These are phyloP conservation scores for Nymphaea colorata DNA, from an alignment of 164 flowering plant genomes.

Conservation along the genomic window DNA sequence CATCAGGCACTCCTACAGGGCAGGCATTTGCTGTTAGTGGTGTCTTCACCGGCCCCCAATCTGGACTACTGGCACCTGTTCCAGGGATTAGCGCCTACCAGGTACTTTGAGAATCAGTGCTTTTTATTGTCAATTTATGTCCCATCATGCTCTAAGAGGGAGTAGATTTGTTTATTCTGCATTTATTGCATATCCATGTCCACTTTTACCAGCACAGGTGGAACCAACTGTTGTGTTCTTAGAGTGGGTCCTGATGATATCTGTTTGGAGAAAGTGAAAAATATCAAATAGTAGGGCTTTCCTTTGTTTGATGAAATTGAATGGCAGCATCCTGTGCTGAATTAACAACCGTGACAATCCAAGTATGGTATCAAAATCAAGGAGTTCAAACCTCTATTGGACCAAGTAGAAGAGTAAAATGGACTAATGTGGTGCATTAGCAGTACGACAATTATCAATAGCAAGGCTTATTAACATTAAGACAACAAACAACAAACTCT, in stretches of 20 bases:
- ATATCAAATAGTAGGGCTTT: background rate
- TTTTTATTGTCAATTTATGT: background rate
- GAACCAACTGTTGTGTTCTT: background rate
- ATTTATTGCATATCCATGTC: too few species aligned
- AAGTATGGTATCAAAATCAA: too few species aligned
- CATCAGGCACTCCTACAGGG: slow-evolving; percentile 37
- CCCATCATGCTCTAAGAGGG: background rate
- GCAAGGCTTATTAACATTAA: too few species aligned
- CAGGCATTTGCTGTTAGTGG: slow-evolving; percentile 67
- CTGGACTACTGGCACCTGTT: slow-evolving; percentile 63
- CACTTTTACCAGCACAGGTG: too few species aligned
- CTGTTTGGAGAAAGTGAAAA: background rate
- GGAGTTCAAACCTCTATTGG: too few species aligned
- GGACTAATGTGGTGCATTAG: too few species aligned
- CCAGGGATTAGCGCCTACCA: slow-evolving; percentile 75
- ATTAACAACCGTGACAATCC: too few species aligned
- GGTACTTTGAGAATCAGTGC: slow-evolving; percentile 24
- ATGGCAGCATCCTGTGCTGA: too few species aligned
- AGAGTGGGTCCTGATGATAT: background rate
- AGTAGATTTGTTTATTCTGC: background rate
- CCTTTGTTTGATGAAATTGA: too few species aligned
- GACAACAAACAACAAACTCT: too few species aligned
- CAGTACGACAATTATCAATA: too few species aligned
- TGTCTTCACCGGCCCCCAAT: slow-evolving; percentile 45
- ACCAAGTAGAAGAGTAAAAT: too few species aligned